Evolutionary conservation across 257 asterid genomes (phyloP), one percentile per base, ranked within the genome.

Genomic region (Hygrophila difformis): DNA sequence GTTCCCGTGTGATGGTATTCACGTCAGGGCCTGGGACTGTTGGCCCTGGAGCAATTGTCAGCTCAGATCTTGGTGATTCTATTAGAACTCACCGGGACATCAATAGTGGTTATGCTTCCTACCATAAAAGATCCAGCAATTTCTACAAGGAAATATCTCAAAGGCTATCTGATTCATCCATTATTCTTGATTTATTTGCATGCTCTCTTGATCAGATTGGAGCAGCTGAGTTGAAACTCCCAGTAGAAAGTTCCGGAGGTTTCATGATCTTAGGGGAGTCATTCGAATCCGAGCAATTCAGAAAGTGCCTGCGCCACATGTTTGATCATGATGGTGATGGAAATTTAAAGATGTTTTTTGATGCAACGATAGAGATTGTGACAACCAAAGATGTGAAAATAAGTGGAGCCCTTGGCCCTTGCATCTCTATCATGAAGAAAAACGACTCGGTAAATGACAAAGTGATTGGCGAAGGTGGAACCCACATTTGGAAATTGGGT

Each of bases 141-240:
- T 82, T 77, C 55, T 89, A 89, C 68, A 67, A 73, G 66, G 53
- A 64, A 49, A 64, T 89, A 67, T 79, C 93, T 29, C 77, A 54
- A 48, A 79, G 96, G 54, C 51, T 89, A 60, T 75, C 78, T 12
- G 81, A 68, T 39, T 77, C 87, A 10, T 89, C 98, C 44, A 67
- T 85, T 62, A 59, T 78, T 67, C 96, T 89, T 39, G 98, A 89
- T 70, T 80, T 89, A 14, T 89, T 89, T 56, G 98, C 94, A 49
- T 89, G 98, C 67, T 79, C 98, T 40, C 68, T 89, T 63, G 98
- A 89, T 61, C 98, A 89, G 75, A 84, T 89, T 33, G 98, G 98
- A 57, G 96, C 93, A 43, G 93, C 92, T 6, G 98, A 89, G 62
- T 59, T 89, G 44, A 78, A 71, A 71, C 39, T 39, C 26, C 75